Base-by-base conservation (phyloP, 495 filamentous ascomycete species). In the Xylaria grammica region DNA sequence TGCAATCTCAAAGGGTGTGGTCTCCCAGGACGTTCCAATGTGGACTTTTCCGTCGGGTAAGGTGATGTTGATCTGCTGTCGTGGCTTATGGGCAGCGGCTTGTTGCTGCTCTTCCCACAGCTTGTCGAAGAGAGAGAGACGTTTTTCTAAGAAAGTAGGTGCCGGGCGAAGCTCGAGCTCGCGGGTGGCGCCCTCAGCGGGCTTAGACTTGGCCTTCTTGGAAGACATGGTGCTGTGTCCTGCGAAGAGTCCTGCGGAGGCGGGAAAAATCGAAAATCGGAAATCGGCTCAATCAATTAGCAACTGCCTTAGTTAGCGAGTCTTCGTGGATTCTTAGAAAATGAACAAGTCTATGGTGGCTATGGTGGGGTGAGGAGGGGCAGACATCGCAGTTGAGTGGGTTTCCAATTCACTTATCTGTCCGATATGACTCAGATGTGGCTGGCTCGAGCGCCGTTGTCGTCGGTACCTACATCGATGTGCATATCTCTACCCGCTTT, bases 91-190 rank as follows among this genome's bases (percentile, higher is more conserved):
- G 56, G 87, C 84, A 53, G 90, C 73, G 52, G 95, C 90, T 19
- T 89, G 87, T 56, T 96, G 87, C 70, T 90, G 86, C 74, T 91
- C 83, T 65, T 90, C 87, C 85, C 93, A 97, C 27, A 98, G 78
- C 69, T 89, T 86, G 65, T 98, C 89, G 78, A 97, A 99, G 7
- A 99, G 77, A 29, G 87, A 81, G 71, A 97, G 90, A 32, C 95
- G 89, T 69, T 94, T 85, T 67, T 91, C 78, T 65, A 97, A 83
- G 76, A 90, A 96, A n/a, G 87, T 84, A 22, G 94, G 90, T 30
- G 88, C 81, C n/a, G 86, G 85, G 42, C 83, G 76, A 58, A 92
- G 68, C 79, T 91, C 87, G 58, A 89, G 75, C 7, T 76, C 72
- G 26, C 73, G 73, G 26, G 72, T 67, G 51, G 64, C 72, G 34